Evolutionary conservation across 2,329 filamentous ascomycete species (phyloP), one percentile per base, ranked within the genome.

Genomic region (Pseudogymnoascus sp.): DNA sequence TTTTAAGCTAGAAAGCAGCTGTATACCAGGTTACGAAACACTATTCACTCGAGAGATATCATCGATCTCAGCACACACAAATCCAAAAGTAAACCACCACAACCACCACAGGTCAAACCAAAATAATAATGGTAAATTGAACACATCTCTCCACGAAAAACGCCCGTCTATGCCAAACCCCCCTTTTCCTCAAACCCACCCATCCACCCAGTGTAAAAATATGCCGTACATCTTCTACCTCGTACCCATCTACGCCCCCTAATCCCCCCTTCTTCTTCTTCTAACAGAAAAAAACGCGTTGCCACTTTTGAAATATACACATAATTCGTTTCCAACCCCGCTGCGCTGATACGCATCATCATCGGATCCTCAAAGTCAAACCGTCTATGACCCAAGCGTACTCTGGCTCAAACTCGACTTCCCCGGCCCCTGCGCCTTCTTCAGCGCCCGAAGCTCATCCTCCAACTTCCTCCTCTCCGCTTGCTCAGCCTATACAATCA

Each of bases 401-500:
- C 47, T 54, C 63, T 71, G 71, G 64, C 71, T 75, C 26, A 76
- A 64, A 2, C 69, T 66, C 6, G 73, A 75, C 66, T 73, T 75
- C 5, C 73, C 74, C 0, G 72, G 72, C 23, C 73, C 70, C 36
- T 73, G 69, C 14, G 66, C 64, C 31, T 65, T 70, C 60, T 72
- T 74, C 14, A 85, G 68, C 16, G 77, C 77, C 54, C 87, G 81
- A 31, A 90, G 75, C 65, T 87, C 76, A 45, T 80, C 79, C 75
- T 90, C 87, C n/a, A 89, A 75, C 71, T 81, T 81, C 60, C 86
- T 81, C 57, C 87, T 80, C 75, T 89, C 86, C 75, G 88, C 86
- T 80, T 90, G 87, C 74, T 90, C 88, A 66, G 80, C 81, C 87
- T 90, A 68, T 51, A 51, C 21, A 18, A 67, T 64, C 67, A 60